Evolutionary conservation across 192 early-diverging fungal genomes (phyloP).

Genomic region (Tieghemiomyces parasiticus): DNA sequence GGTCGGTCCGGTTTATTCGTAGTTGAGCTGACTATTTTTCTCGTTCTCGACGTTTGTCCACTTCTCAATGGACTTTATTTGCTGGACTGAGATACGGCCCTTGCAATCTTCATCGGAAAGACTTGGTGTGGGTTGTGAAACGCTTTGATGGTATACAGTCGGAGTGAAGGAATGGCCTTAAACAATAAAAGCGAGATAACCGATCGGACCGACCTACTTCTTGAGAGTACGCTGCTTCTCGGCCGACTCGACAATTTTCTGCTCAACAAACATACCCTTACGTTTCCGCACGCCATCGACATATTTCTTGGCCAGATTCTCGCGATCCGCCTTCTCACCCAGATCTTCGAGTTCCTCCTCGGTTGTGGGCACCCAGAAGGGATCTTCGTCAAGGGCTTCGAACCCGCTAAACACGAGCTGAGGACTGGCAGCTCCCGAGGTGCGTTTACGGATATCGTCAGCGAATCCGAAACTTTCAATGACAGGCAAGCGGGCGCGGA

Average conservation of each 20-base stretch:
- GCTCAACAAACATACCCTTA: conserved; percentile 89
- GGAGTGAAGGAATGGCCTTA: too few relatives aligned
- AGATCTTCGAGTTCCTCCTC: conserved; percentile 96
- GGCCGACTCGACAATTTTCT: conserved; percentile 74
- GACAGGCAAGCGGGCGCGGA: conserved; percentile 76
- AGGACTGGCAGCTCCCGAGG: conserved; percentile 88
- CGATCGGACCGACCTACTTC: too few relatives aligned
- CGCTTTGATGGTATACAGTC: too few relatives aligned
- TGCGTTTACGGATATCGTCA: conserved; percentile 92
- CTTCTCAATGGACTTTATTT: too few relatives aligned
- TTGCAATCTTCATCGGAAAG: too few relatives aligned
- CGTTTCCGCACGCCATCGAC: conserved; percentile 90
- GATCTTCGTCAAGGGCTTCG: conserved; percentile 83
- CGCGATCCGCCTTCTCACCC: conserved; percentile 92
- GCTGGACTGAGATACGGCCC: too few relatives aligned
- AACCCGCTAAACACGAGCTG: conserved; percentile 92
- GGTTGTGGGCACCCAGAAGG: conserved; percentile 98
- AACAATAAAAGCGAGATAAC: too few relatives aligned
- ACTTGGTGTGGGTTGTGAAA: too few relatives aligned
- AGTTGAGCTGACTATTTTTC: too few relatives aligned
- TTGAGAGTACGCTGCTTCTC: conserved; percentile 74
- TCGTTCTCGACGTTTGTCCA: too few relatives aligned
- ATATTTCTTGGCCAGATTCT: conserved; percentile 91
- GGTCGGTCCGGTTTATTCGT: too few relatives aligned
- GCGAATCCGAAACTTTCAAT: conserved; percentile 98